These are phyloP conservation scores for Sporothrix schenckii DNA, from an alignment of 2,329 filamentous ascomycete genomes.

Conservation along the genomic window DNA sequence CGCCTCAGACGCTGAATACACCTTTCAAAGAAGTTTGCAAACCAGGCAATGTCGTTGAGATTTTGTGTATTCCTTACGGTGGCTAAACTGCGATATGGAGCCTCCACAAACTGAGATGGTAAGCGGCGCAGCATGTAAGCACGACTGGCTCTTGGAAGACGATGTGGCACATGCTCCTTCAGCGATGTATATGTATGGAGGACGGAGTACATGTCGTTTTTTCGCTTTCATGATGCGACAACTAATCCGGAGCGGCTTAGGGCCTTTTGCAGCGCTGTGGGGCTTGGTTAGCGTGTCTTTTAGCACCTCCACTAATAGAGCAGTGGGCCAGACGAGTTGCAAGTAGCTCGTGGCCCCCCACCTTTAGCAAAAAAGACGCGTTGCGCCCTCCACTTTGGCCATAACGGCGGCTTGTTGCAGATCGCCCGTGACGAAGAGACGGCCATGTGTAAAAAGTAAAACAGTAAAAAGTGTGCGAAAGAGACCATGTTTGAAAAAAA, in stretches of 20 bases:
- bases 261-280: neutral
- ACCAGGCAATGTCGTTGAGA: neutral
- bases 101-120: neutral
- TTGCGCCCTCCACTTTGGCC: neutral
- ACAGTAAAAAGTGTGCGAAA: neutral
- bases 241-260: too few species aligned
- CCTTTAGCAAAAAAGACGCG: neutral
- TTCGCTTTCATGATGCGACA: too few species aligned
- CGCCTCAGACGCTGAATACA: slow-evolving; percentile 1
- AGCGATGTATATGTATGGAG: neutral
- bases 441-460: neutral
- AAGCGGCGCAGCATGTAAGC: neutral
- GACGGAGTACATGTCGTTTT: too few species aligned
- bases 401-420: slow-evolving; percentile 20
- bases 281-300: neutral
- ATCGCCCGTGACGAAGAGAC: neutral
- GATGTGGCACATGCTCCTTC: slow-evolving; percentile 5
- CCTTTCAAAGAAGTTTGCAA: neutral
- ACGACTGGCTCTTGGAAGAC: neutral
- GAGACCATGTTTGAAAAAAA: too few species aligned
- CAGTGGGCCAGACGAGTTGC: neutral
- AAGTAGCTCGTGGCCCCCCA: neutral
- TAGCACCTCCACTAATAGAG: neutral
- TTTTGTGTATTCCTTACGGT: neutral
- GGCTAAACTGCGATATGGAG: neutral